A percentile compares a stretch with the other conserved stretches of the same genome.
phyloP scores from a whole-genome alignment of 148 eudicot species.

The Dianthus caryophyllus region DNA sequence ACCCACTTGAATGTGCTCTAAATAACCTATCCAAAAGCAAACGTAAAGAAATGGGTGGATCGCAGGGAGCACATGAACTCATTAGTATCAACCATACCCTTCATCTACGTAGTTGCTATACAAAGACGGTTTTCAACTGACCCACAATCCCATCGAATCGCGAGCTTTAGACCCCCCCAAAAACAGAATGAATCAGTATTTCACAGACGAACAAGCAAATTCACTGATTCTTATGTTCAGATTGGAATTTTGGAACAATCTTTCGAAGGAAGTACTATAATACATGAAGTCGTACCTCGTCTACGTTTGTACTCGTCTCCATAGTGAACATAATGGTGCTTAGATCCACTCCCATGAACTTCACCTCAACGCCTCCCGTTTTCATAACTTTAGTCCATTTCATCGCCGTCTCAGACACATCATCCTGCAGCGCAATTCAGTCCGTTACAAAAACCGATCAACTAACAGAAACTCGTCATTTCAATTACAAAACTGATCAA shows the following conservation, averaged over 20 bases:
- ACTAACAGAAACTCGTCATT: too few relatives aligned
- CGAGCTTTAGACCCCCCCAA: not conserved
- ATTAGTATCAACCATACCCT: too few relatives aligned
- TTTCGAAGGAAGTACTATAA: not conserved
- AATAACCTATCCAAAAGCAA: too few relatives aligned
- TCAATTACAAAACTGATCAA: too few relatives aligned
- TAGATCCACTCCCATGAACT: constrained; percentile 70
- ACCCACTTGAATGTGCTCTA: too few relatives aligned
- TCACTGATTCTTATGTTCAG: not conserved
- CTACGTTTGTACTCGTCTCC: constrained; percentile 65
- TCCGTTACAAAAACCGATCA: not conserved
- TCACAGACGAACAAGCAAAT: not conserved
- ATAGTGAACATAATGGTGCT: constrained; percentile 83
- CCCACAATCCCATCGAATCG: too few relatives aligned
- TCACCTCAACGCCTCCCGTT: constrained; percentile 68
- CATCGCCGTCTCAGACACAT: constrained; percentile 58
- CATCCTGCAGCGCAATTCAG: constrained; percentile 48
- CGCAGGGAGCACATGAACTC: too few relatives aligned
- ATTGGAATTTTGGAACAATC: not conserved
- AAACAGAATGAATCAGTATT: not conserved
- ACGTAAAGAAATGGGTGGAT: too few relatives aligned
- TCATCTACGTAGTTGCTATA: too few relatives aligned
- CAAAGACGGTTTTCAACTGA: too few relatives aligned
- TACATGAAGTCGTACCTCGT: constrained; percentile 50
- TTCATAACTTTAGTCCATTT: constrained; percentile 77